phyloP scores from a whole-genome alignment of 352 stramenopile genomes.

The Pythium brachiatum region DNA sequence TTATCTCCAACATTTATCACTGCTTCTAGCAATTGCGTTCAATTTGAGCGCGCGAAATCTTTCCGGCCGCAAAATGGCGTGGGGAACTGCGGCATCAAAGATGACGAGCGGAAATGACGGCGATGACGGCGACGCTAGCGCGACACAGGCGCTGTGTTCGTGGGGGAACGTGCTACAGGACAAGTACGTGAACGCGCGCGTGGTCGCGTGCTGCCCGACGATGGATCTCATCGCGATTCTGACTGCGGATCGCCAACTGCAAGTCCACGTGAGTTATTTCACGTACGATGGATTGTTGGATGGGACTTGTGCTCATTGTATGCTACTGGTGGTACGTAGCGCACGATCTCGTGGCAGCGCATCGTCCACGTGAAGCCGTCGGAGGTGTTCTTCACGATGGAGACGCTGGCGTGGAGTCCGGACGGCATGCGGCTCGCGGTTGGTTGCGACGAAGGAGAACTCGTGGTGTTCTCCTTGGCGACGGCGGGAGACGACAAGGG shows the following conservation, averaged over 20 bases:
- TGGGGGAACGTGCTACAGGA: slow-evolving; percentile 71
- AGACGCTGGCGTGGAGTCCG: slow-evolving; percentile 58
- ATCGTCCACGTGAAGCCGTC: slow-evolving; percentile 66
- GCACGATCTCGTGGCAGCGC: slow-evolving; percentile 74
- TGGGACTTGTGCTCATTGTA: neutral
- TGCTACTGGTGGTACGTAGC: slow-evolving; percentile 28
- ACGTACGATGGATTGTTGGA: neutral
- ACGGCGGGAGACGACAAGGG: slow-evolving; percentile 26
- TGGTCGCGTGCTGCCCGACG: slow-evolving; percentile 57
- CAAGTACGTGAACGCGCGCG: slow-evolving; percentile 52
- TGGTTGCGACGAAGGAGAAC: slow-evolving; percentile 61
- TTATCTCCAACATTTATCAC: neutral
- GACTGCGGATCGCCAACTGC: slow-evolving; percentile 60
- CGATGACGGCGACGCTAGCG: neutral
- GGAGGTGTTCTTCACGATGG: slow-evolving; percentile 53
- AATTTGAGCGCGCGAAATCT: slow-evolving; percentile 3
- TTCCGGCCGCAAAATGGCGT: neutral
- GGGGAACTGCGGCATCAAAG: neutral
- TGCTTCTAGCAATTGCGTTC: neutral
- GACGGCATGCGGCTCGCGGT: slow-evolving; percentile 65
- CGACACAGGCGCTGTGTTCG: slow-evolving; percentile 8
- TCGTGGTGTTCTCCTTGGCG: slow-evolving; percentile 71
- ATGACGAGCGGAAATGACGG: neutral
- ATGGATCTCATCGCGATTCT: slow-evolving; percentile 81
- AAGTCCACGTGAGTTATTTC: slow-evolving; percentile 60